phyloP scores from a whole-genome alignment of 352 stramenopile genomes.

The Globisporangium mamillatum region DNA sequence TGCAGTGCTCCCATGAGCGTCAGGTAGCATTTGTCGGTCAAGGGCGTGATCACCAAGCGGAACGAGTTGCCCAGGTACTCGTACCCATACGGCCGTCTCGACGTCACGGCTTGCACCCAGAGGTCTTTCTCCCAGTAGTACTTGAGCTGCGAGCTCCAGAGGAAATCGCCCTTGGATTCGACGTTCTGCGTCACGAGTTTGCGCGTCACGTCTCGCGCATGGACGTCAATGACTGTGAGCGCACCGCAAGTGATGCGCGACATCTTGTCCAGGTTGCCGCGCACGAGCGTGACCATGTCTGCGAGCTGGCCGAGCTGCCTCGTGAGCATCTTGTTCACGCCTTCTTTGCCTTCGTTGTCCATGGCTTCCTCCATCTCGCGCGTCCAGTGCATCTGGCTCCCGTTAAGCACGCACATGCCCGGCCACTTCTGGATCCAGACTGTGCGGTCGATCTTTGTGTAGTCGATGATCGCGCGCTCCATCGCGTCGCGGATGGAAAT shows the following conservation, averaged over 20 bases:
- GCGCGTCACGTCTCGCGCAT: slow-evolving; percentile 93
- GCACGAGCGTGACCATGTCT: slow-evolving; percentile 92
- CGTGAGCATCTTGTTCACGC: slow-evolving; percentile 76
- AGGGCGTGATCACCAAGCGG: slow-evolving; percentile 93
- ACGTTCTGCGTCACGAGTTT: slow-evolving; percentile 90
- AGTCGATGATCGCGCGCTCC: slow-evolving; percentile 85
- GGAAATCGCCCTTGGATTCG: slow-evolving; percentile 83
- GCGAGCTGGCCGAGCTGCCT: slow-evolving; percentile 87
- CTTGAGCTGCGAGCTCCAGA: slow-evolving; percentile 85
- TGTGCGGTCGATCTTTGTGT: slow-evolving; percentile 75
- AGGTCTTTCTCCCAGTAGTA: slow-evolving; percentile 95
- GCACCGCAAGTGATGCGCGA: slow-evolving; percentile 88
- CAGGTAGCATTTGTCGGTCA: slow-evolving; percentile 96
- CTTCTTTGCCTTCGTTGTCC: slow-evolving; percentile 65
- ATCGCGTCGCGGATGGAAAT: slow-evolving; percentile 87
- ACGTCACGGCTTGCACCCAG: slow-evolving; percentile 89
- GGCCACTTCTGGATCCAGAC: slow-evolving; percentile 94
- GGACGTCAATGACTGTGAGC: slow-evolving; percentile 95
- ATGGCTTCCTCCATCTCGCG: slow-evolving; percentile 88
- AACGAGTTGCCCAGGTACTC: slow-evolving; percentile 97
- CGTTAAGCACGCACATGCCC: slow-evolving; percentile 89
- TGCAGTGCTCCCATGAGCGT: slow-evolving; percentile 95
- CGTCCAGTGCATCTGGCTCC: slow-evolving; percentile 94
- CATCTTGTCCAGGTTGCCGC: slow-evolving; percentile 86
- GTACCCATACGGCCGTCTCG: slow-evolving; percentile 91